Conservation (phyloP, 2,329 filamentous ascomycete genomes). For the Podosphaera aphanis region DNA sequence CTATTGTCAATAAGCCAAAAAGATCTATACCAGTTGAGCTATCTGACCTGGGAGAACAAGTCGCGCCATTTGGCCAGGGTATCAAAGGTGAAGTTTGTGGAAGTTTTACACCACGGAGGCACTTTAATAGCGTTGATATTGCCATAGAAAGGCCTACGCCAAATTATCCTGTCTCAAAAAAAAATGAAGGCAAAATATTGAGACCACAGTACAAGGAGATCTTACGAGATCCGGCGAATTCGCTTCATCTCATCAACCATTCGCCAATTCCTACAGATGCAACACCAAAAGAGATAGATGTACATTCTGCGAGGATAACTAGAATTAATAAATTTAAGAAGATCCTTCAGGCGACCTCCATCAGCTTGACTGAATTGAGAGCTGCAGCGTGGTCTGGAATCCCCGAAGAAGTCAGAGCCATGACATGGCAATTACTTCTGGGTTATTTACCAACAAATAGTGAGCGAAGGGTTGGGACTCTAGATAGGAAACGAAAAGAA, state of each 20-base stretch:
- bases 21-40: conserved; percentile 10
- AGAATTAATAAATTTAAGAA: conserved; percentile 98
- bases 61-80: conserved; percentile 17
- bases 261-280: conserved; percentile 50
- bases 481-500: conserved; percentile 88
- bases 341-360: conserved; percentile 75
- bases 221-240: conserved; percentile 69
- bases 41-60: conserved; percentile 5
- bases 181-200: conserved; percentile 81
- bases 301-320: conserved; percentile 65
- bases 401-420: conserved; percentile 82
- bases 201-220: conserved; percentile 97
- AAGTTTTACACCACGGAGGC: conserved; percentile 26
- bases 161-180: conserved; percentile 70
- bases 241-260: conserved; percentile 81
- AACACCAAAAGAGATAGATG: conserved; percentile 61
- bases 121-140: conserved; percentile 79
- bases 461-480: conserved; percentile 66
- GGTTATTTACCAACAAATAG: conserved; percentile 95
- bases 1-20: conserved; percentile 55
- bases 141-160: conserved; percentile 68
- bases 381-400: conserved; percentile 83
- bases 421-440: conserved; percentile 94
- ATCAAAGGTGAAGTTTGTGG: conserved; percentile 16
- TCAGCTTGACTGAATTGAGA: conserved; percentile 63